phyloP scores from a whole-genome alignment of 306 rosid genomes.

The Spatholobus suberectus region DNA sequence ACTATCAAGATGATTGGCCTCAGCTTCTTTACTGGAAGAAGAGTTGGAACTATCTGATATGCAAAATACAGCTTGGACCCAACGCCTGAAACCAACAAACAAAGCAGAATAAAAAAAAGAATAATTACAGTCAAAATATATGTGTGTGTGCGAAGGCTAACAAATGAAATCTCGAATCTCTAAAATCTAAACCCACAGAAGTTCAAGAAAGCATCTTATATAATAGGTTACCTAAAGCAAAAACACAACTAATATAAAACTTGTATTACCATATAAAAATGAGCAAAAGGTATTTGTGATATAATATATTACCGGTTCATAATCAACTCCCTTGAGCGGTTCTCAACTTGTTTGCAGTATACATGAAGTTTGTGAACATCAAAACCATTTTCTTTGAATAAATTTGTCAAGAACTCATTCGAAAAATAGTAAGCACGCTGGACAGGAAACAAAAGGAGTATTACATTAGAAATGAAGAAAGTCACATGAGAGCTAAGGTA shows the following conservation, averaged over 20 bases:
- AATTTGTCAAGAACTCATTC: conserved; percentile 75
- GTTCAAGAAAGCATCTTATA: conserved; percentile 7
- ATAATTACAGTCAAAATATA: conserved; percentile 1
- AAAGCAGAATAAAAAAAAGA: conserved; percentile 17
- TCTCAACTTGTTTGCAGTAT: conserved; percentile 96
- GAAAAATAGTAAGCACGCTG: conserved; percentile 98
- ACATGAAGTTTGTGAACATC: conserved; percentile 66
- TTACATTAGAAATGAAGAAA: conserved; percentile 34
- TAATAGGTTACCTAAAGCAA: conserved; percentile 13
- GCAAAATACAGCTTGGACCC: conserved; percentile 90
- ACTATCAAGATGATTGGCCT: conserved; percentile 39
- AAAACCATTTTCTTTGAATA: conserved; percentile 86
- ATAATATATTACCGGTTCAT: conserved; percentile 77
- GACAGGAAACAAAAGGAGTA: conserved; percentile 34
- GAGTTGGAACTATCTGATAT: conserved; percentile 53
- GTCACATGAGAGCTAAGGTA: conserved; percentile 5
- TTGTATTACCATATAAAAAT: background rate
- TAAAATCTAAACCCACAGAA: background rate
- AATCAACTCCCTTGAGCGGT: conserved; percentile 81
- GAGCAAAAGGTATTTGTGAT: conserved; percentile 3
- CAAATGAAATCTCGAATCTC: conserved; percentile 15
- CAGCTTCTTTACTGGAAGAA: conserved; percentile 48
- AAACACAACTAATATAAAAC: conserved; percentile 8
- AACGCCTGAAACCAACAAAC: conserved; percentile 65
- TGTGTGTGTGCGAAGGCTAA: background rate